phyloP scores from a whole-genome alignment of 495 filamentous ascomycete genomes.

The Daldinia concentrica region DNA sequence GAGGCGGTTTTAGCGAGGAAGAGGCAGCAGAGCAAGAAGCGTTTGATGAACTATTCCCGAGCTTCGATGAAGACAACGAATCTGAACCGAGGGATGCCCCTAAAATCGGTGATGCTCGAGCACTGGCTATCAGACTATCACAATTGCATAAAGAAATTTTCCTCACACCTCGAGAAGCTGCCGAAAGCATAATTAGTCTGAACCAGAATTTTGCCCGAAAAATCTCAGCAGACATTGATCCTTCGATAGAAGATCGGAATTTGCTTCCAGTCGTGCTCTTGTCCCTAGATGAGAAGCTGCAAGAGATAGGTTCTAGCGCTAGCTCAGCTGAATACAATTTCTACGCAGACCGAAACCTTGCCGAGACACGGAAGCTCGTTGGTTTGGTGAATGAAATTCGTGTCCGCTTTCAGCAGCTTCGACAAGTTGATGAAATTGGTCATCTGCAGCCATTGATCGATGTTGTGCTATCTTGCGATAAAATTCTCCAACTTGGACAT shows the following conservation, averaged over 20 bases:
- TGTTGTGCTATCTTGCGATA: slow-evolving; percentile 75
- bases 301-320: slow-evolving; percentile 58
- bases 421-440: slow-evolving; percentile 64
- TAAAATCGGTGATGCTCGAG: slow-evolving; percentile 47
- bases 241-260: slow-evolving; percentile 47
- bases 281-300: slow-evolving; percentile 65
- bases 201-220: slow-evolving; percentile 51
- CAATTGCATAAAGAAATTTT: slow-evolving; percentile 61
- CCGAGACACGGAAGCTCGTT: slow-evolving; percentile 76
- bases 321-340: slow-evolving; percentile 74
- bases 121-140: slow-evolving; percentile 57
- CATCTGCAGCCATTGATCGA: slow-evolving; percentile 72
- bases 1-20: slow-evolving; percentile 74
- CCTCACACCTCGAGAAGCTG: slow-evolving; percentile 46
- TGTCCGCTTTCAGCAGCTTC: slow-evolving; percentile 74
- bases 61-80: slow-evolving; percentile 64
- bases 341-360: slow-evolving; percentile 81
- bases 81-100: slow-evolving; percentile 32
- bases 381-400: slow-evolving; percentile 70
- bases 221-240: slow-evolving; percentile 48
- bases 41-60: slow-evolving; percentile 81
- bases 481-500: slow-evolving; percentile 76
- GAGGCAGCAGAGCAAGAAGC: slow-evolving; percentile 81
- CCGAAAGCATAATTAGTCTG: slow-evolving; percentile 50
- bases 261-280: slow-evolving; percentile 74